phyloP scores from a whole-genome alignment of 1,284 basidiomycete genomes.

The Ustilago tritici region DNA sequence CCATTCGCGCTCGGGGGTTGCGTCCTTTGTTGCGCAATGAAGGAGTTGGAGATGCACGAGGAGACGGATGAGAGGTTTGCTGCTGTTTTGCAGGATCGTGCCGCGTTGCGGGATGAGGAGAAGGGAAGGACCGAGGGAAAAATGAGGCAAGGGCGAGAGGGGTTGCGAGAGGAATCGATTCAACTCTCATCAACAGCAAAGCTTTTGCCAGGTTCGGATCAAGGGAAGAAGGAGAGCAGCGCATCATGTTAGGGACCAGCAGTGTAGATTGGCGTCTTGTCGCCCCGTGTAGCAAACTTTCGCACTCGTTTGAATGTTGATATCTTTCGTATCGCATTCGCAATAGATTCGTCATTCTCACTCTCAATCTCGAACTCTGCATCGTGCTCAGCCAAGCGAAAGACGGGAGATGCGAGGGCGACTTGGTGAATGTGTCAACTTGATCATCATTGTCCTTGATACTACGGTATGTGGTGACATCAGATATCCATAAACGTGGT shows the following conservation, averaged over 20 bases:
- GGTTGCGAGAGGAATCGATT: not conserved
- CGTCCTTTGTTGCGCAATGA: slow-evolving; percentile 25
- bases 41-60: slow-evolving; percentile 44
- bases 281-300: not conserved
- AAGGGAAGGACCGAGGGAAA: not conserved
- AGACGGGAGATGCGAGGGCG: too few species aligned
- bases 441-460: not conserved
- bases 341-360: not conserved
- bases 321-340: not conserved
- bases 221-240: too few species aligned
- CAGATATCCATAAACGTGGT: slow-evolving; percentile 34
- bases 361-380: not conserved
- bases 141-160: not conserved
- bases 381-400: too few species aligned
- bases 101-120: slow-evolving; percentile 8
- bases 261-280: not conserved
- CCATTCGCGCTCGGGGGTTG: slow-evolving; percentile 33
- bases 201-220: not conserved
- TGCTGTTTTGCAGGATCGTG: slow-evolving; percentile 7
- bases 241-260: too few species aligned
- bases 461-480: not conserved
- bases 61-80: slow-evolving; percentile 39
- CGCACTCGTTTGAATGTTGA: slow-evolving; percentile 3
- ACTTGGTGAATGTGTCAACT: too few species aligned
- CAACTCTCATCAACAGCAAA: not conserved